Base-by-base conservation (phyloP, 768 basidiomycete genomes). In the Tricholoma saponaceum region DNA sequence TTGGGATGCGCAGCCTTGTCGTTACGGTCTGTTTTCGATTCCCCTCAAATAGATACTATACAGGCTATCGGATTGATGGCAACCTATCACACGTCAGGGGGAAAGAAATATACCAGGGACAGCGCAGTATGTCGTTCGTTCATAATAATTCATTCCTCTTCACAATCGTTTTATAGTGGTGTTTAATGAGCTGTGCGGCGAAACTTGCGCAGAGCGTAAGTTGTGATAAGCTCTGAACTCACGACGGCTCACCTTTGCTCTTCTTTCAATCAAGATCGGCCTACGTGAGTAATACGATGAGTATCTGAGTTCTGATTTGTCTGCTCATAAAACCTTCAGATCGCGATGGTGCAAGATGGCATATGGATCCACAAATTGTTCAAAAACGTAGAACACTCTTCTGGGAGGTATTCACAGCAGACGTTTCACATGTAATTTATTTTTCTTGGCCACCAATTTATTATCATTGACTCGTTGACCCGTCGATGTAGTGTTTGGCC, bases 1-100 rank as follows among this genome's bases (percentile, higher is more conserved):
- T 62, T 86, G 16, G 83, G 83, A 1, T 76, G 82, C 13, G 80
- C 82, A 1, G 77, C 84, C 0, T 68, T 87, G 7, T 82, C 79
- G 14, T 68, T 83, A 50, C 70, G 76, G 8, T 69, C 78, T 0
- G 74, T 84, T 5, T 83, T 79, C 49, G 83, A 84, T 49, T 77
- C 77, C 13, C 83, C 83, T 7, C 79, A 76, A 33, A 70, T 84
- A 49, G 78, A 78, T 47, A 83, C 84, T 2, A 79, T 87, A 1
- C 82, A 81, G 56, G 79, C 86, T 14, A 66, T 87, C 68, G 85
- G 82, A 37, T 62, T 85, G 58, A 78, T 81, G 77, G 76, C 76
- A 12, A 77, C 76, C 5, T 89, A 86, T 67, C 80, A 86, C 57
- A 76, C 68, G 57, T 65, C 77, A n/a, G 77, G 75, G 3, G 84